Base-by-base conservation (phyloP, 768 basidiomycete genomes). In the Pisolithus albus region DNA sequence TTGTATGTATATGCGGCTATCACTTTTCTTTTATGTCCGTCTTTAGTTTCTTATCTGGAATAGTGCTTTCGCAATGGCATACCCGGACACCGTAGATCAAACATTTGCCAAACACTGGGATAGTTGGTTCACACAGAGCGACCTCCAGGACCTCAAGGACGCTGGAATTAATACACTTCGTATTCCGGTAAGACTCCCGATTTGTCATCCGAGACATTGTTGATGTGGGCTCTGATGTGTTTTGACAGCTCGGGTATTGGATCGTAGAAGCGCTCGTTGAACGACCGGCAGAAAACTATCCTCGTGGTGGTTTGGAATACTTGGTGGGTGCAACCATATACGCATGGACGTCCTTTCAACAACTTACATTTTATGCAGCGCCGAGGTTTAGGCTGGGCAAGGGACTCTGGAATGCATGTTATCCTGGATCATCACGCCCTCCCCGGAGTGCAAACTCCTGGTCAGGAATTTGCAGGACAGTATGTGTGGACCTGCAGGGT, bases 181-280 rank as follows among this genome's bases (percentile, higher is more conserved):
- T 30, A 72, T 90, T 57, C 88, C 88, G 0, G 86, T 87, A 57
- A 52, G 82, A 51, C 18, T 16, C 23, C 15, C 30, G 30, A 30
- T 30, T 9, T 9, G 7, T 30, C 30, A 10, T 30, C 10, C 8
- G 30, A 10, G 30, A 30, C 30, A 30, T 30, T 9, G 3, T 9
- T 30, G 30, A 30, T 1, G 52, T 45, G 24, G 45, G 11, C 23
- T 21, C 5, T 34, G 9, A 42, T 24, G 36, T 45, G 42, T 37
- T 53, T 15, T 9, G 7, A 7, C n/a, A 88, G 86, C 78, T 90
- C 38, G 88, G 88, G 0, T 91, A 84, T 62, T 91, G 88, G 88
- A 82, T 90, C 44, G 70, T 91, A 7, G 88, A 91, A 61, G 74
- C 72, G 3, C 70, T 91, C 7, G 88, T 90, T 0, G 61, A 89